Conservation (phyloP, 495 filamentous ascomycete genomes). For the Penicillium cosmopolitanum region DNA sequence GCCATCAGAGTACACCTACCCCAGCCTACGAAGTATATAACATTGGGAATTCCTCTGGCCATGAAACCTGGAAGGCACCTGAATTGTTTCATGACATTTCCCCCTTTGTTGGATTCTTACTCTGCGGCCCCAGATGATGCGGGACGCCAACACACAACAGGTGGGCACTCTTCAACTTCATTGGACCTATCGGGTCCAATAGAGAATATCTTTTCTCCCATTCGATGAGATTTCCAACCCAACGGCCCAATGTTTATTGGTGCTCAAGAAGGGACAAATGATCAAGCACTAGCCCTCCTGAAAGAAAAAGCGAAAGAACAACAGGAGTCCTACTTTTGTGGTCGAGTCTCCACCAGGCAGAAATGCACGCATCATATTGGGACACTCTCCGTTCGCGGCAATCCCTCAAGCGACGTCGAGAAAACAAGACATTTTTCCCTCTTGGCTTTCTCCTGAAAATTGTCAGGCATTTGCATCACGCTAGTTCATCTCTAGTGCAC, state of each 20-base stretch:
- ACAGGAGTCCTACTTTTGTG: background rate
- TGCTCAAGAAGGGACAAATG: background rate
- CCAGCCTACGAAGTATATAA: no score
- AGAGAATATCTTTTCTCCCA: background rate
- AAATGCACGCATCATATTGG: conserved; percentile 21
- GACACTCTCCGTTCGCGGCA: conserved; percentile 3
- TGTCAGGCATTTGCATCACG: conserved; percentile 20
- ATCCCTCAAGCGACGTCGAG: conserved; percentile 5
- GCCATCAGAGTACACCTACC: no score
- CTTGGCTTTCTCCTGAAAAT: conserved; percentile 7
- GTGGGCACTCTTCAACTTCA: background rate
- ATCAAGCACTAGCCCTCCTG: background rate
- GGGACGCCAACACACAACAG: background rate
- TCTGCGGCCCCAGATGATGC: background rate
- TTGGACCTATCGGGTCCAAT: background rate
- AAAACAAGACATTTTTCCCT: conserved; percentile 10
- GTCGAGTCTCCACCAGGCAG: conserved; percentile 10
- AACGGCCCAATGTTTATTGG: background rate
- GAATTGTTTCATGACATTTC: background rate
- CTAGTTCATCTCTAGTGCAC: conserved; percentile 14
- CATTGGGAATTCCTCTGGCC: background rate
- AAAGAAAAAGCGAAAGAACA: background rate
- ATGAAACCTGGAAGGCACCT: background rate
- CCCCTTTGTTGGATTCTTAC: background rate
- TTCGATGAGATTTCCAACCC: background rate